A percentile compares a stretch with the other conserved stretches of the same genome.
Evolutionary conservation across 306 rosid genomes (phyloP).

Genomic region (Cucurbita moschata): DNA sequence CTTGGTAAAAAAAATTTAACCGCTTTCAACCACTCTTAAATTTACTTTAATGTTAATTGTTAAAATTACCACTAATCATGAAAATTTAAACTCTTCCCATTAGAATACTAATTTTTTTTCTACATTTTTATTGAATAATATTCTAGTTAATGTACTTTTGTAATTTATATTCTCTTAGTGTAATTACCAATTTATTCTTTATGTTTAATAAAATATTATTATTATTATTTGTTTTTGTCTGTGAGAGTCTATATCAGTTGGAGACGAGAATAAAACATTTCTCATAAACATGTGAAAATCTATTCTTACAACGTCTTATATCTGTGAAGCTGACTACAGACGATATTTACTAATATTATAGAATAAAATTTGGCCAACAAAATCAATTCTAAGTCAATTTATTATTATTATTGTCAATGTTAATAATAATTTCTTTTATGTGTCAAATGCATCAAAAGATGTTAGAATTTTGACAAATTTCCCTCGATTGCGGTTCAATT

Average conservation of each 20-base stretch:
- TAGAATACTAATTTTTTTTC: neutral
- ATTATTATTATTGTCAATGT: neutral
- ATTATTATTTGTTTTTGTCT: too few species aligned
- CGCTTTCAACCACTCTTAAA: neutral
- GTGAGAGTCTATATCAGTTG: too few species aligned
- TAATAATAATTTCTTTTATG: neutral
- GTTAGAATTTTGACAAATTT: neutral
- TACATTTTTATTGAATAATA: neutral
- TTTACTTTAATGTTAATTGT: neutral
- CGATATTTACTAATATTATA: too few species aligned
- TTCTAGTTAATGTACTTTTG: neutral
- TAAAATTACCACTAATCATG: neutral
- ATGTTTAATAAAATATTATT: neutral
- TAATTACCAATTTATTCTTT: neutral
- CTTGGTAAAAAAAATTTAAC: neutral
- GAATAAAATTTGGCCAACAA: neutral
- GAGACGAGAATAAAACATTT: too few species aligned
- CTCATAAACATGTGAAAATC: too few species aligned
- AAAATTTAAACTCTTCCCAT: neutral
- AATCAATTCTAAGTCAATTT: neutral
- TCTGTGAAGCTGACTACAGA: too few species aligned
- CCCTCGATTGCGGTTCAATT: neutral
- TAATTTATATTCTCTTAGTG: neutral
- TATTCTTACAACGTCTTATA: too few species aligned
- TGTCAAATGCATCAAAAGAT: too few species aligned